Percentiles rank a stretch among this genome's conserved stretches.
phyloP scores from a whole-genome alignment of 768 basidiomycete species.

The Russula foetens region DNA sequence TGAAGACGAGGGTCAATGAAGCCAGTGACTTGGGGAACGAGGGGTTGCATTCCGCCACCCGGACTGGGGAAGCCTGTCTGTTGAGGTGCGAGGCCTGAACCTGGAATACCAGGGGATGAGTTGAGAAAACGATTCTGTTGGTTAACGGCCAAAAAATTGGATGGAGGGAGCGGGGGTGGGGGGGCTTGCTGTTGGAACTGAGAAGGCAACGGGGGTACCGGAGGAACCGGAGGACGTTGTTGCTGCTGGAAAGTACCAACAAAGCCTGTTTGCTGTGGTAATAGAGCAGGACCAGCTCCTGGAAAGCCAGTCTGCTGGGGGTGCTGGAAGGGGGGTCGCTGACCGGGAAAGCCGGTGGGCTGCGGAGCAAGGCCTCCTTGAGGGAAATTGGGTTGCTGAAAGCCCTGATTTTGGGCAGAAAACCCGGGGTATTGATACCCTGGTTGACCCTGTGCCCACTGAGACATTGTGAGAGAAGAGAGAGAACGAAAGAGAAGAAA shows the following conservation, averaged over 20 bases:
- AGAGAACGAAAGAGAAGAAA: neutral
- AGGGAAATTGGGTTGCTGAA: conserved; percentile 35
- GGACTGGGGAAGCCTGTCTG: conserved; percentile 50
- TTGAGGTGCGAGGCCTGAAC: conserved; percentile 40
- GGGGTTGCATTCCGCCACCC: conserved; percentile 30
- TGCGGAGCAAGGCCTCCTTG: conserved; percentile 48
- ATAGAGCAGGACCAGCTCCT: conserved; percentile 24
- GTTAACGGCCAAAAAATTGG: conserved; percentile 39
- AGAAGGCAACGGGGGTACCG: conserved; percentile 16
- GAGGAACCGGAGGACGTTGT: conserved; percentile 28
- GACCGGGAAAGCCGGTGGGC: conserved; percentile 45
- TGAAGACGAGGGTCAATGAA: conserved; percentile 75
- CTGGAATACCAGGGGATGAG: conserved; percentile 45
- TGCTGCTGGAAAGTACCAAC: conserved; percentile 31
- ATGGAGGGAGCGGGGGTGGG: conserved; percentile 51
- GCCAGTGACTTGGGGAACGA: conserved; percentile 72
- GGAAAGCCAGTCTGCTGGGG: conserved; percentile 54
- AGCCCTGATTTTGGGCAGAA: conserved; percentile 38
- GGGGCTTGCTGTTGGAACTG: conserved; percentile 35
- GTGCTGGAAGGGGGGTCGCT: conserved; percentile 41
- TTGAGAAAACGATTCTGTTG: conserved; percentile 45
- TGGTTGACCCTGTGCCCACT: conserved; percentile 63
- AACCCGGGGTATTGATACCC: conserved; percentile 70
- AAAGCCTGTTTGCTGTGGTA: conserved; percentile 54
- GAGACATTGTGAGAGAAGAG: conserved; percentile 47